Percentiles rank a stretch among this genome's conserved stretches.
phyloP scores from a whole-genome alignment of 2,329 filamentous ascomycete species.

The Sclerotinia nivalis region DNA sequence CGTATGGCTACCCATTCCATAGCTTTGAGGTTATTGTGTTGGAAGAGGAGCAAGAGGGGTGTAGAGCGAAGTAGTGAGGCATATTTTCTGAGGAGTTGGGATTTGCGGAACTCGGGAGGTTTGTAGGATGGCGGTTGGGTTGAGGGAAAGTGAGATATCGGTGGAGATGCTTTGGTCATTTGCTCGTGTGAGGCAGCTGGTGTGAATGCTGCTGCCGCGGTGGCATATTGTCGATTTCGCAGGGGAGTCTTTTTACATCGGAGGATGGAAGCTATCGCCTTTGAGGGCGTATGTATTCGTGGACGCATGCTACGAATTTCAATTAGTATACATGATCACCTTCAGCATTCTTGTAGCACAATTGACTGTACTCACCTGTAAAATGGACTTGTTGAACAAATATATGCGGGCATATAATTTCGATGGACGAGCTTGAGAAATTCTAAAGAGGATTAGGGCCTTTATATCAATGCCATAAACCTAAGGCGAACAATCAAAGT shows the following conservation, averaged over 20 bases:
- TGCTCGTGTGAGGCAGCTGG: conserved; percentile 51
- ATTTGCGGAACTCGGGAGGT: conserved; percentile 82
- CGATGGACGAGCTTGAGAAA: conserved; percentile 27
- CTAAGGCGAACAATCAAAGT: conserved; percentile 7
- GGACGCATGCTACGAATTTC: conserved; percentile 51
- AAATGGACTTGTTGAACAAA: conserved; percentile 19
- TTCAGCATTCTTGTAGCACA: not conserved
- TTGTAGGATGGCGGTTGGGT: conserved; percentile 87
- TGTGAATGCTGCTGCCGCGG: conserved; percentile 52
- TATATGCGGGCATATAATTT: conserved; percentile 9
- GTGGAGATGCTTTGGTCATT: conserved; percentile 45
- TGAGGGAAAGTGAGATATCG: conserved; percentile 50
- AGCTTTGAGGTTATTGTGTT: conserved; percentile 72
- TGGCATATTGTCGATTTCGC: conserved; percentile 49
- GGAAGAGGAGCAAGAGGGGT: conserved; percentile 69
- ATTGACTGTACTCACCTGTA: conserved; percentile 26
- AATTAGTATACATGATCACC: conserved; percentile 4
- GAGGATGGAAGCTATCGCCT: conserved; percentile 37
- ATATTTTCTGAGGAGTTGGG: conserved; percentile 78
- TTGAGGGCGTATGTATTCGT: conserved; percentile 44
- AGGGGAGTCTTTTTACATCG: conserved; percentile 43
- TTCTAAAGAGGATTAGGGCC: conserved; percentile 33
- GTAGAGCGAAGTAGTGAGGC: conserved; percentile 70
- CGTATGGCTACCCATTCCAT: conserved; percentile 67
- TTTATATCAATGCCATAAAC: not conserved